Percentiles rank a stretch among this genome's conserved stretches.
Evolutionary conservation across 768 basidiomycete species (phyloP).

Genomic region (Boletales sp.): DNA sequence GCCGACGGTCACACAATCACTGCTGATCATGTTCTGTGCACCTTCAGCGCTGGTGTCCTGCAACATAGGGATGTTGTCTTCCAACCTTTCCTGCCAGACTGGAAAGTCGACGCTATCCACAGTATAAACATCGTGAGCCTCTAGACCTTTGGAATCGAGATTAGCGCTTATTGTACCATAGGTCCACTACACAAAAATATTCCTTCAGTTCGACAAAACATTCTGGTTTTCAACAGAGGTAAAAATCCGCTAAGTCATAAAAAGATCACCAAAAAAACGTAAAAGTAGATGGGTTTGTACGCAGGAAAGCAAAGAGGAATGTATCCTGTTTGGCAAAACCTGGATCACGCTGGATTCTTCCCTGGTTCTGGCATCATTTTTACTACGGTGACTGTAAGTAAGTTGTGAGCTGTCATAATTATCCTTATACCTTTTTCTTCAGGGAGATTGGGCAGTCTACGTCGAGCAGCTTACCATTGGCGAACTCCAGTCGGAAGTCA

Average conservation of each 20-base stretch:
- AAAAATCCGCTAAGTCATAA: background rate
- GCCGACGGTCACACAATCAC: slow-evolving; percentile 39
- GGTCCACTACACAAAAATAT: slow-evolving; percentile 66
- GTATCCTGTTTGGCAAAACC: slow-evolving; percentile 66
- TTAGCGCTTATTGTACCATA: slow-evolving; percentile 10
- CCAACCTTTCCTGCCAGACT: slow-evolving; percentile 53
- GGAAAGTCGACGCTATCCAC: slow-evolving; percentile 60
- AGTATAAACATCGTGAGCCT: slow-evolving; percentile 53
- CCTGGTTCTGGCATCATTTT: slow-evolving; percentile 54
- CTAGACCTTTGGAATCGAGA: background rate
- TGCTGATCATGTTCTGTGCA: slow-evolving; percentile 60
- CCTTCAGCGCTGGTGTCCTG: slow-evolving; percentile 68
- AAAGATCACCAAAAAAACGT: background rate
- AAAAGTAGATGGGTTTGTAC: slow-evolving; percentile 42
- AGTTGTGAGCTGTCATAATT: background rate
- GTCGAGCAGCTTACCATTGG: slow-evolving; percentile 49
- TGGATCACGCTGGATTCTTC: slow-evolving; percentile 56
- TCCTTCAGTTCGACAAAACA: slow-evolving; percentile 55
- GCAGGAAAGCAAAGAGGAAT: slow-evolving; percentile 57
- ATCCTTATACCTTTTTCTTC: background rate
- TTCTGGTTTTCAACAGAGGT: slow-evolving; percentile 57
- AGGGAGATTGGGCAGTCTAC: slow-evolving; percentile 62
- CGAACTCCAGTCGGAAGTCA: slow-evolving; percentile 49
- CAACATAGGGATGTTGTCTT: slow-evolving; percentile 61
- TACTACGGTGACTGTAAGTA: slow-evolving; percentile 25